Evolutionary conservation across 2,329 filamentous ascomycete species (phyloP).

Genomic region (Apiospora malaysiana): DNA sequence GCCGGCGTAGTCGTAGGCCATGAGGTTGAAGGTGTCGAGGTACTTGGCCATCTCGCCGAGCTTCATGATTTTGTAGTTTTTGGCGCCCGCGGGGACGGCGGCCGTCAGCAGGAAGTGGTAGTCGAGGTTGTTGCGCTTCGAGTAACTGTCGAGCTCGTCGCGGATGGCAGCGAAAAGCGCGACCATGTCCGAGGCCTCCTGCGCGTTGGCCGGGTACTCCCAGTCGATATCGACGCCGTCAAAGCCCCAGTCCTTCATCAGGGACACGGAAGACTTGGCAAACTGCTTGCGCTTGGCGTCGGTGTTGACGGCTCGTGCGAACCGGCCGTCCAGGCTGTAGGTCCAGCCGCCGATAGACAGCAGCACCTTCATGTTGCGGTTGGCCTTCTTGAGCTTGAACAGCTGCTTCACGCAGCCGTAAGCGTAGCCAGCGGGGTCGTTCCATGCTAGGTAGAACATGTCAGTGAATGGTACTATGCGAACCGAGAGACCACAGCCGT

Average conservation of each 20-base stretch:
- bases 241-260: constrained; percentile 76
- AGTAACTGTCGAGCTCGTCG: constrained; percentile 54
- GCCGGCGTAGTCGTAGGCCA: constrained; percentile 78
- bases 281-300: constrained; percentile 67
- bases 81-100: constrained; percentile 55
- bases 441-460: constrained; percentile 51
- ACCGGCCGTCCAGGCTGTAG: constrained; percentile 70
- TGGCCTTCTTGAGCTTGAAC: constrained; percentile 75
- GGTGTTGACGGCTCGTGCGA: constrained; percentile 70
- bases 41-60: constrained; percentile 51
- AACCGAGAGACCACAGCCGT: neutral
- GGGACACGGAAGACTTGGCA: constrained; percentile 68
- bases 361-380: constrained; percentile 79
- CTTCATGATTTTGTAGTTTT: constrained; percentile 54
- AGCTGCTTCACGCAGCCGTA: constrained; percentile 86
- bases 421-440: constrained; percentile 70
- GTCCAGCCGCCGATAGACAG: constrained; percentile 88
- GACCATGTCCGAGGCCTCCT: constrained; percentile 50
- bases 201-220: constrained; percentile 46
- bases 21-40: constrained; percentile 65
- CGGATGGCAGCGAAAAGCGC: constrained; percentile 52
- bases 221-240: constrained; percentile 49
- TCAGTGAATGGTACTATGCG: neutral
- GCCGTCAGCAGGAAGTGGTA: constrained; percentile 62
- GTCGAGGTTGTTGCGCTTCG: constrained; percentile 45